phyloP scores from a whole-genome alignment of 345 rosid genomes.

The Angophora floribunda region DNA sequence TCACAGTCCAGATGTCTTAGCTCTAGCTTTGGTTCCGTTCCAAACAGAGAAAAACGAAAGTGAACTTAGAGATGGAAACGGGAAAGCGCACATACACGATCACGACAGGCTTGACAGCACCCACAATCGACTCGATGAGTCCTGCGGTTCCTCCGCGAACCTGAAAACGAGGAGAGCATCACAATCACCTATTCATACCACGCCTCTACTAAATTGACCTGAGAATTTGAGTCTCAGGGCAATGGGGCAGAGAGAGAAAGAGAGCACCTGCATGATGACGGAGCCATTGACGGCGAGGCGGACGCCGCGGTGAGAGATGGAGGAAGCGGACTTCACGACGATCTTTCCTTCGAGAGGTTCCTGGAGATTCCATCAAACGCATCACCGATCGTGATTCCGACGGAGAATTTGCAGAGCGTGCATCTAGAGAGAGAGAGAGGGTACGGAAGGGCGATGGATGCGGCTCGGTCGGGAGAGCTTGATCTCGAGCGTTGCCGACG shows the following conservation, averaged over 20 bases:
- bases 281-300: conserved; percentile 64
- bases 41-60: neutral
- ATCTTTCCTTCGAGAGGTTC: conserved; percentile 66
- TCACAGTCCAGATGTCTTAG: too few relatives aligned
- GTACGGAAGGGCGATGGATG: conserved; percentile 59
- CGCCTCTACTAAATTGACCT: neutral
- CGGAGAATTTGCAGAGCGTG: neutral
- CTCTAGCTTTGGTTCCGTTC: too few relatives aligned
- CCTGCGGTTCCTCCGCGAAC: conserved; percentile 93
- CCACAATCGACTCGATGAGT: conserved; percentile 71
- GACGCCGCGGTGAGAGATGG: conserved; percentile 66
- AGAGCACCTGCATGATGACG: conserved; percentile 60
- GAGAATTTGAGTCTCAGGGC: neutral
- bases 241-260: neutral
- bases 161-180: conserved; percentile 12
- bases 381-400: neutral
- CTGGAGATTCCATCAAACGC: conserved; percentile 16
- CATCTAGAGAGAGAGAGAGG: neutral
- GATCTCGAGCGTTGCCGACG: conserved; percentile 29
- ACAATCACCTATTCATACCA: neutral
- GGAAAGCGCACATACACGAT: conserved; percentile 31
- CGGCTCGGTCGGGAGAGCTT: conserved; percentile 64
- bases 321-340: conserved; percentile 51
- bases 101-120: conserved; percentile 65
- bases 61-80: neutral